These are phyloP conservation scores for Clavispora phyllophila DNA, from an alignment of 805 yeast species.

Conservation along the genomic window DNA sequence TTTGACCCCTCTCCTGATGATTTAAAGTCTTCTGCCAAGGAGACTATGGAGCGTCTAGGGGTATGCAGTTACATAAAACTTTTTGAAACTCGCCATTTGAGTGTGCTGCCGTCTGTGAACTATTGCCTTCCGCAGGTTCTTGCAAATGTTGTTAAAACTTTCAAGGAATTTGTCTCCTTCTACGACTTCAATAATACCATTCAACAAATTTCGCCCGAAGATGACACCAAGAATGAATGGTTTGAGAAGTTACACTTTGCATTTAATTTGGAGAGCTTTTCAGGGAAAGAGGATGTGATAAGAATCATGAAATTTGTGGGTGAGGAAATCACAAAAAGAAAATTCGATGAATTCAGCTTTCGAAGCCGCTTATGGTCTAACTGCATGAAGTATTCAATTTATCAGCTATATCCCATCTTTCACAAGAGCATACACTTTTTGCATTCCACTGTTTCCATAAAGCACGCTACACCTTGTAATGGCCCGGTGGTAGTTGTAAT, in stretches of 20 bases:
- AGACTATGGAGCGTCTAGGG: slow-evolving; percentile 25
- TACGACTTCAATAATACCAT: slow-evolving; percentile 17
- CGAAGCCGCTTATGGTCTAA: slow-evolving; percentile 46
- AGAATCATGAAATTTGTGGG: slow-evolving; percentile 34
- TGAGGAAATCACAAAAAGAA: slow-evolving; percentile 33
- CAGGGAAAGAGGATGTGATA: slow-evolving; percentile 28
- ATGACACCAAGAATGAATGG: slow-evolving; percentile 23
- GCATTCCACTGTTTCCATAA: slow-evolving; percentile 76
- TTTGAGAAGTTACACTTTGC: slow-evolving; percentile 22
- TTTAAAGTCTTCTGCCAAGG: slow-evolving; percentile 9
- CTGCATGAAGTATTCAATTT: slow-evolving; percentile 30
- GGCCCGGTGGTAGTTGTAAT: slow-evolving; percentile 85
- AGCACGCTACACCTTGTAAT: slow-evolving; percentile 83
- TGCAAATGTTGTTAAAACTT: slow-evolving; percentile 49
- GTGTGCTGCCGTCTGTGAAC: slow-evolving; percentile 80
- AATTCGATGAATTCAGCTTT: slow-evolving; percentile 46
- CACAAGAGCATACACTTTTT: slow-evolving; percentile 79
- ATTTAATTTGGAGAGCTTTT: slow-evolving; percentile 23
- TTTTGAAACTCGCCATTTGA: slow-evolving; percentile 52
- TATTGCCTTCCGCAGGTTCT: slow-evolving; percentile 67
- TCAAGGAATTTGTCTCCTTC: slow-evolving; percentile 27
- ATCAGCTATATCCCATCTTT: slow-evolving; percentile 39
- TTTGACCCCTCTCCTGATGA: slow-evolving; percentile 9
- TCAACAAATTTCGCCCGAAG: slow-evolving; percentile 18
- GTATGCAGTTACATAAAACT: slow-evolving; percentile 30